Evolutionary conservation across 495 filamentous ascomycete genomes (phyloP).

Genomic region (Penicillium odoratum): DNA sequence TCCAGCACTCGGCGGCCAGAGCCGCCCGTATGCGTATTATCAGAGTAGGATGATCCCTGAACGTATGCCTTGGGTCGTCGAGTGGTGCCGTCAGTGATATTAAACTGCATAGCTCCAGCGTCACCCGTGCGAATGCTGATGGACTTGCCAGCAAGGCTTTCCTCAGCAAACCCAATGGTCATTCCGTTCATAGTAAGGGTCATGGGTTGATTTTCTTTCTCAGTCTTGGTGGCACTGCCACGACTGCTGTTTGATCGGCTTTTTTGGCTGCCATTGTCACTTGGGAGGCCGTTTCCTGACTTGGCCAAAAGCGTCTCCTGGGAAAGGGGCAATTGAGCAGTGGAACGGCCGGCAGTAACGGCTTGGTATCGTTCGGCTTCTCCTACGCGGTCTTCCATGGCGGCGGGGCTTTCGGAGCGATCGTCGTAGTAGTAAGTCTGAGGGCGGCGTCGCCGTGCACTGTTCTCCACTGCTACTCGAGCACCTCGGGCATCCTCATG

Average conservation of each 20-base stretch:
- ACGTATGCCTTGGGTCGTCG: constrained; percentile 41
- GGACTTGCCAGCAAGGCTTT: constrained; percentile 38
- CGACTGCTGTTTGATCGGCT: constrained; percentile 48
- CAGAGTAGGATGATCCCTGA: constrained; percentile 31
- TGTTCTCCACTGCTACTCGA: constrained; percentile 36
- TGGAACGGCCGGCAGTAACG: constrained; percentile 27
- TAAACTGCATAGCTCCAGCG: constrained; percentile 39
- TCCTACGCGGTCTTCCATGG: constrained; percentile 29
- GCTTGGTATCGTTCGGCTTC: constrained; percentile 45
- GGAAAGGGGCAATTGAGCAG: constrained; percentile 33
- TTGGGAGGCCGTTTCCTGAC: constrained; percentile 29
- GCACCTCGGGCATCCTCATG: constrained; percentile 31
- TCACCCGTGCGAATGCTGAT: constrained; percentile 46
- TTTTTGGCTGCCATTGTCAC: constrained; percentile 48
- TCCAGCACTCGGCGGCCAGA: constrained; percentile 32
- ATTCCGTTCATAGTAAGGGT: constrained; percentile 45
- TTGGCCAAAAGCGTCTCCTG: constrained; percentile 37
- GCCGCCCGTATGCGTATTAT: constrained; percentile 37
- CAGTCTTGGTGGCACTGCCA: constrained; percentile 38
- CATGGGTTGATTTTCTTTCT: constrained; percentile 38
- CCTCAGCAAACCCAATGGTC: constrained; percentile 41
- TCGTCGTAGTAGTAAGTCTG: constrained; percentile 34
- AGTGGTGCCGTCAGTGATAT: constrained; percentile 32
- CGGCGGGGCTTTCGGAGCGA: constrained; percentile 14
- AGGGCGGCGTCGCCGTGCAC: constrained; percentile 32